Evolutionary conservation across 2,329 filamentous ascomycete species (phyloP).

Genomic region (Ceratocystis ficicola): DNA sequence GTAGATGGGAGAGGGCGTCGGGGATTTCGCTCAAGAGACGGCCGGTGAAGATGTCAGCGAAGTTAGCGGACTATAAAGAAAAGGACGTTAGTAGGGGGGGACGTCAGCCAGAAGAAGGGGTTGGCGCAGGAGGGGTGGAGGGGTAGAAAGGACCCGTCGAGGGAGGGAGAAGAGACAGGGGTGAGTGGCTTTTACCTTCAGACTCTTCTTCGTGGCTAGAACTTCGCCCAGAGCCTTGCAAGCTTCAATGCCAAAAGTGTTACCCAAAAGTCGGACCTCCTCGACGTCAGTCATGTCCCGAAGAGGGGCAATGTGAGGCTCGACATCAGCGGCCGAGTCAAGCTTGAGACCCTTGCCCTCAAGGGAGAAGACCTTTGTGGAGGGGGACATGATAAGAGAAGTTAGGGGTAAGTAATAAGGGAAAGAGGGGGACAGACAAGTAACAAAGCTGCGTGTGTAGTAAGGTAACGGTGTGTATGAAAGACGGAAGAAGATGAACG

Average conservation of each 20-base stretch:
- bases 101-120: background rate
- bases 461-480: background rate
- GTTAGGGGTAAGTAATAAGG: background rate
- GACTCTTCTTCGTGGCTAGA: constrained; percentile 68
- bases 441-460: no score
- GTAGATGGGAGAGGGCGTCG: constrained; percentile 69
- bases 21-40: constrained; percentile 90
- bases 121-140: constrained; percentile 20
- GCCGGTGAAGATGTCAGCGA: constrained; percentile 95
- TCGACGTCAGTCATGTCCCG: constrained; percentile 61
- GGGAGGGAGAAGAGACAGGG: constrained; percentile 8
- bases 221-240: constrained; percentile 75
- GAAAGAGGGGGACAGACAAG: background rate
- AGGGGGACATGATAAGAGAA: constrained; percentile 35
- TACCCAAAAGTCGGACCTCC: constrained; percentile 76
- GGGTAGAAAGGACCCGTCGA: background rate
- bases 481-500: background rate
- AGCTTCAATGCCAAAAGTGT: constrained; percentile 83
- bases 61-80: constrained; percentile 54
- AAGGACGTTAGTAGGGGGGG: background rate
- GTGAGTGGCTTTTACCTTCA: constrained; percentile 44
- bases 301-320: constrained; percentile 68
- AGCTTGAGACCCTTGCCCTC: constrained; percentile 89
- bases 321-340: constrained; percentile 74
- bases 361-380: constrained; percentile 65